Evolutionary conservation across 108 stramenopile genomes (phyloP), one percentile per base, ranked within the genome.

Genomic region (Nannochloropsis granulata): DNA sequence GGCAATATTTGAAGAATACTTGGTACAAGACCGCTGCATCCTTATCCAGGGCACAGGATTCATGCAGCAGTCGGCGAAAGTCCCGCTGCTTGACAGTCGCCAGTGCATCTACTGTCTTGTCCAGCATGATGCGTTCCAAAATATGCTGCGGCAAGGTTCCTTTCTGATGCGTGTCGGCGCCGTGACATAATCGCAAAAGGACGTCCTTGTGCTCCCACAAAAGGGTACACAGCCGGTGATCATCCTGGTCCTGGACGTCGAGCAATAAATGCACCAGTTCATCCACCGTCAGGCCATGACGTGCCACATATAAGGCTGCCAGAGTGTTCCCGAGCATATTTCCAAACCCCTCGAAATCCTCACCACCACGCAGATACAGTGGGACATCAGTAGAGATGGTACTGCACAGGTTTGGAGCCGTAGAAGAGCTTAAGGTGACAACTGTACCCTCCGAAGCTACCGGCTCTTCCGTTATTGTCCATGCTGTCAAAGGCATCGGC

Each of bases 201-300:
- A n/a, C n/a, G 10, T 71, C 56, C n/a, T 71, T 71, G 5, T 3
- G 56, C 11, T 71, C 10, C 56, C 21, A 71, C 2, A 71, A n/a
- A 16, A 71, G n/a, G 56, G n/a, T n/a, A 11, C 56, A 71, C 7
- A 71, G n/a, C 21, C n/a, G 16, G 56, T 71, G n/a, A n/a, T 71
- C 56, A 10, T 71, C 56, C 56, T 11, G 56, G 2, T 71, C n/a
- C n/a, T 71, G 45, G 25, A 71, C 45, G 83, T 56, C 21, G 45
- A 25, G 24, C 44, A 93, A 88, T 14, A 92, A 81, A 12, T 89
- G 85, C 23, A 90, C 88, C 12, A 93, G 82, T 82, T 93, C 92
- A 43, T 82, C 45, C 80, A 92, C 92, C 44, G 84, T 90, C 23
- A 93, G 83, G n/a, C 92, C 92, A 43, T 93, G 91, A 19, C 92